These are phyloP conservation scores for Phytophthora ramorum DNA, from an alignment of 352 stramenopile genomes.

Conservation along the genomic window DNA sequence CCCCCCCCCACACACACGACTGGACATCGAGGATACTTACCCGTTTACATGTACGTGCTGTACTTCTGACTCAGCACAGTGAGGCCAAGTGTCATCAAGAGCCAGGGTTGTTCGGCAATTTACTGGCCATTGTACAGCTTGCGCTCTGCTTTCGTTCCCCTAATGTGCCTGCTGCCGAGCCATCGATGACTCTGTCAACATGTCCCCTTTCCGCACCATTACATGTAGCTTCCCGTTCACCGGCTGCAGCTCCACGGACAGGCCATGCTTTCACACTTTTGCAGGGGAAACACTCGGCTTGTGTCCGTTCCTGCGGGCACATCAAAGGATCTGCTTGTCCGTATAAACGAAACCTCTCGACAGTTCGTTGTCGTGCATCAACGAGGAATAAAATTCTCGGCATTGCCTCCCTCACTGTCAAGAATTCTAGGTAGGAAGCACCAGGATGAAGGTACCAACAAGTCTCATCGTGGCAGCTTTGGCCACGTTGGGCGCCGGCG, in stretches of 20 bases:
- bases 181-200: constrained; percentile 9
- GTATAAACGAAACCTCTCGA: constrained; percentile 32
- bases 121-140: constrained; percentile 9
- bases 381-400: constrained; percentile 25
- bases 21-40: too few relatives aligned
- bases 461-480: constrained; percentile 31
- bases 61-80: constrained; percentile 16
- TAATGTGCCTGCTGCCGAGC: background rate
- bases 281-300: constrained; percentile 16
- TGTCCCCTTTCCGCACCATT: constrained; percentile 8
- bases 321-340: constrained; percentile 33
- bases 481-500: constrained; percentile 9
- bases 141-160: constrained; percentile 1
- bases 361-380: constrained; percentile 24
- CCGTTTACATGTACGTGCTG: too few relatives aligned
- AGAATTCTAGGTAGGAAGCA: constrained; percentile 31
- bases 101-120: constrained; percentile 7
- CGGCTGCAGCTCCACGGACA: constrained; percentile 23
- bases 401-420: constrained; percentile 24
- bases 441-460: constrained; percentile 37
- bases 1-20: too few relatives aligned
- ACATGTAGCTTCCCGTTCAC: constrained; percentile 18
- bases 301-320: constrained; percentile 21
- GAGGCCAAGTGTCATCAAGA: constrained; percentile 9
- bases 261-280: constrained; percentile 11